phyloP scores from a whole-genome alignment of 2,329 filamentous ascomycete genomes.

The Sporothrix brunneoviolacea region DNA sequence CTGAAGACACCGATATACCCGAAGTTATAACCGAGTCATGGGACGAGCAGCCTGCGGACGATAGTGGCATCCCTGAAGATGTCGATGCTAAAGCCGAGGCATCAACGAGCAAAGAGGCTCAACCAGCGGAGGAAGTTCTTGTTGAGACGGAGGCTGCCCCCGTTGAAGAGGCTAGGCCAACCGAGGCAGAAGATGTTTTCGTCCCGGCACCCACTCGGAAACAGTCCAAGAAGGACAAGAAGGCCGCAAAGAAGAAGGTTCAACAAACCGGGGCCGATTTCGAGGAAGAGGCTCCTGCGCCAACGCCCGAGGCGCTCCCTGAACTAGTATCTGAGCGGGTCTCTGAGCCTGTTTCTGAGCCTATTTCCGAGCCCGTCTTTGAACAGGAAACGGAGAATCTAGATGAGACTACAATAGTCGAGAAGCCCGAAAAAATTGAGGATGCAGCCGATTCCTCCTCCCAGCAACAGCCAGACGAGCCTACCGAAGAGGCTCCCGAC shows the following conservation, averaged over 20 bases:
- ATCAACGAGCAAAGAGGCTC: too few relatives aligned
- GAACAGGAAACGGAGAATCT: too few relatives aligned
- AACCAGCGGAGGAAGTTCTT: background rate
- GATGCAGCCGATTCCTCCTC: background rate
- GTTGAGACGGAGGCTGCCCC: background rate
- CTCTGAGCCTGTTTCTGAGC: background rate
- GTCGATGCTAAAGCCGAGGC: too few relatives aligned
- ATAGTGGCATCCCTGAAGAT: too few relatives aligned
- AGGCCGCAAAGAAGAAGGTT: conserved; percentile 1
- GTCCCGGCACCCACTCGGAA: background rate
- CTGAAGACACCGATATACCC: background rate
- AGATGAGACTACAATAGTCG: too few relatives aligned
- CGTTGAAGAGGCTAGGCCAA: background rate
- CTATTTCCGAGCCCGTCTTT: background rate
- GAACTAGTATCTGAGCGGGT: too few relatives aligned
- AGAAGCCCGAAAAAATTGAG: background rate
- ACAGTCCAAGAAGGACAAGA: conserved; percentile 4
- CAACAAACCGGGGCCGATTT: background rate
- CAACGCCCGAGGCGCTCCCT: background rate
- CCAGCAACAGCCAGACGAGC: background rate
- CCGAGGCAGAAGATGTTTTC: background rate
- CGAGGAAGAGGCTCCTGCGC: background rate
- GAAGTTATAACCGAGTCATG: background rate
- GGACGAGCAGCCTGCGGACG: background rate
- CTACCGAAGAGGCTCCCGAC: background rate